These are phyloP conservation scores for Candolleomyces aberdarensis DNA, from an alignment of 768 basidiomycete species.

Conservation along the genomic window DNA sequence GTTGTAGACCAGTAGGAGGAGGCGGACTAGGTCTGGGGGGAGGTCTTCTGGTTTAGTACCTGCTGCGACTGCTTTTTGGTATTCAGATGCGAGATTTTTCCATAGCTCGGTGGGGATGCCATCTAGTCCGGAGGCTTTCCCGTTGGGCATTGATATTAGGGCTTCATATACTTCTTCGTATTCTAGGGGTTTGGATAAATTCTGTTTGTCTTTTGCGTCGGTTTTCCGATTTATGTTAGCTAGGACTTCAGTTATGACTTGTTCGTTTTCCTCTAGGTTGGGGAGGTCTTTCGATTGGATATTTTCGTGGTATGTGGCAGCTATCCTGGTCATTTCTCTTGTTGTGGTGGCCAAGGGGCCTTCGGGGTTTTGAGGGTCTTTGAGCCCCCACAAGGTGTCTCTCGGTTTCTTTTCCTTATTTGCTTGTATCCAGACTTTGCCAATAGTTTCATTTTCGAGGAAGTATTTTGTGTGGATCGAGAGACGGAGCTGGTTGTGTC, in stretches of 20 bases:
- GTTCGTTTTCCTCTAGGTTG: background rate
- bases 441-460: background rate
- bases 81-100: conserved; percentile 12
- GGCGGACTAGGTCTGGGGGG: conserved; percentile 10
- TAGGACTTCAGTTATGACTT: background rate
- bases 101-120: conserved; percentile 23
- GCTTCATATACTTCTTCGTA: background rate
- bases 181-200: background rate
- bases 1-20: conserved; percentile 13
- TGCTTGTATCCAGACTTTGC: background rate
- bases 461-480: background rate
- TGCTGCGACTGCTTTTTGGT: background rate
- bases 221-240: background rate
- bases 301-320: background rate
- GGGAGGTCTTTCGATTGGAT: background rate
- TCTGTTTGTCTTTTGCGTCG: background rate
- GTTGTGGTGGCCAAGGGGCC: background rate
- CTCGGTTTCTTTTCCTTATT: background rate
- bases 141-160: conserved; percentile 1
- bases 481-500: no score
- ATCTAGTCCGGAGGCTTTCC: conserved; percentile 18
- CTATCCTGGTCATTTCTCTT: background rate
- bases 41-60: background rate
- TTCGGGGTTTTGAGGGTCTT: background rate
- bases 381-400: background rate